Percentiles rank a stretch among this genome's conserved stretches.
phyloP scores from a whole-genome alignment of 1,284 basidiomycete genomes.

The Cryptococcus sp. region DNA sequence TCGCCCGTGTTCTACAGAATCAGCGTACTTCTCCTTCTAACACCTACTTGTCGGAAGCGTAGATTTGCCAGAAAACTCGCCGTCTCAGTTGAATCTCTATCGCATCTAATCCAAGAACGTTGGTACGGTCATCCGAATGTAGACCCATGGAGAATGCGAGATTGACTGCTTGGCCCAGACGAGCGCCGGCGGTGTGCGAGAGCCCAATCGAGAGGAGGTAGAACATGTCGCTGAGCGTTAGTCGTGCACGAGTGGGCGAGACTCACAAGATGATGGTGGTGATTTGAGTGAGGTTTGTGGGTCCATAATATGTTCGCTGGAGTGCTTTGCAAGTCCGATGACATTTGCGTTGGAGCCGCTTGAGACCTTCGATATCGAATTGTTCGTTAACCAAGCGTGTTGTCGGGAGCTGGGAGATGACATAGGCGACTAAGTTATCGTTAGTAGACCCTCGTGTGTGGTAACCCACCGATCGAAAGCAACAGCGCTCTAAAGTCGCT shows the following conservation, averaged over 20 bases:
- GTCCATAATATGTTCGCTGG: conserved; percentile 48
- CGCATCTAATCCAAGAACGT: conserved; percentile 40
- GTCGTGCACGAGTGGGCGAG: background rate
- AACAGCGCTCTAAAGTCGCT: conserved; percentile 50
- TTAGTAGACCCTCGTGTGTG: background rate
- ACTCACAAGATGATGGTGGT: conserved; percentile 51
- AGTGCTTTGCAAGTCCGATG: conserved; percentile 45
- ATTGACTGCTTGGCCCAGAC: conserved; percentile 49
- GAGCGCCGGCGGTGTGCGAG: conserved; percentile 43
- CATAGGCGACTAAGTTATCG: conserved; percentile 43
- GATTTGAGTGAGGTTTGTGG: conserved; percentile 47
- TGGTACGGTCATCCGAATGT: conserved; percentile 46
- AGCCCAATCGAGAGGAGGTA: conserved; percentile 50
- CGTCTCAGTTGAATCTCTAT: conserved; percentile 49
- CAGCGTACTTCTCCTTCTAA: background rate
- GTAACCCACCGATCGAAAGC: conserved; percentile 44
- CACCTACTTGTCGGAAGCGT: conserved; percentile 49
- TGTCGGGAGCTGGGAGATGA: conserved; percentile 51
- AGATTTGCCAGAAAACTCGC: conserved; percentile 51
- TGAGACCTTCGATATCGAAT: conserved; percentile 49
- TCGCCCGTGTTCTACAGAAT: conserved; percentile 44
- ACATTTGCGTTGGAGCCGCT: conserved; percentile 48
- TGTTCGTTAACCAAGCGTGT: conserved; percentile 44
- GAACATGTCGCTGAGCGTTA: conserved; percentile 45
- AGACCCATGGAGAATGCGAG: conserved; percentile 49